phyloP scores from a whole-genome alignment of 139 green algal genomes.

The Eudorina sp. region DNA sequence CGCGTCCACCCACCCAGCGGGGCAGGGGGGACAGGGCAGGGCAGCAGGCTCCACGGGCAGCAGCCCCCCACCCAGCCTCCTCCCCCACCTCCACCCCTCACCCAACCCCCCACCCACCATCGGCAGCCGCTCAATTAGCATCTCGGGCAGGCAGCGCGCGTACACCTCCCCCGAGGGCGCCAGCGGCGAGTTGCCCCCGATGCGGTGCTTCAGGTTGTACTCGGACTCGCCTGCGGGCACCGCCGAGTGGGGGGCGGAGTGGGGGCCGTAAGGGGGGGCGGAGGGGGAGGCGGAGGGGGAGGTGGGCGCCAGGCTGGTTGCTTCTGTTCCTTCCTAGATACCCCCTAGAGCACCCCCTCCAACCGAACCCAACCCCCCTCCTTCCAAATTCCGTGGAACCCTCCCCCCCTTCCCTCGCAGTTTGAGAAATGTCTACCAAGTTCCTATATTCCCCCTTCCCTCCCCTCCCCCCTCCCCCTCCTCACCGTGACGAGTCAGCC shows the following conservation, averaged over 20 bases:
- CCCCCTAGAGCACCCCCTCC: background rate
- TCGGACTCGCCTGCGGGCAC: conserved; percentile 64
- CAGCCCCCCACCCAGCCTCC: background rate
- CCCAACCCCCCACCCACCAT: conserved; percentile 28
- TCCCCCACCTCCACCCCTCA: background rate
- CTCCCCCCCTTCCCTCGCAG: no score
- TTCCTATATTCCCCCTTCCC: background rate
- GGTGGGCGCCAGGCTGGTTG: background rate
- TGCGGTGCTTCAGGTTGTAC: conserved; percentile 80
- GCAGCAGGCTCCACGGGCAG: background rate
- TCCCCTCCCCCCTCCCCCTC: background rate
- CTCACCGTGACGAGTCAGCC: conserved; percentile 90
- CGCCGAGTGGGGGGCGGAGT: background rate
- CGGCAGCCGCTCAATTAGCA: conserved; percentile 75
- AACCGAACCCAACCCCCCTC: no score
- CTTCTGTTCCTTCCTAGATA: background rate
- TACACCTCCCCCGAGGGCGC: conserved; percentile 81
- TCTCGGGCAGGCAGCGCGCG: conserved; percentile 78
- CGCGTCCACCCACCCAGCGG: background rate
- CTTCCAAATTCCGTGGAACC: no score
- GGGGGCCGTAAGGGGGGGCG: no score
- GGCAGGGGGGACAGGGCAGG: no score
- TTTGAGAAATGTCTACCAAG: no score
- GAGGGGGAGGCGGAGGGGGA: background rate
- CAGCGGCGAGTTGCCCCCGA: conserved; percentile 85